Percentiles rank a stretch among this genome's conserved stretches.
phyloP scores from a whole-genome alignment of 176 grass and related monocot genomes.

The Lolium multiflorum region DNA sequence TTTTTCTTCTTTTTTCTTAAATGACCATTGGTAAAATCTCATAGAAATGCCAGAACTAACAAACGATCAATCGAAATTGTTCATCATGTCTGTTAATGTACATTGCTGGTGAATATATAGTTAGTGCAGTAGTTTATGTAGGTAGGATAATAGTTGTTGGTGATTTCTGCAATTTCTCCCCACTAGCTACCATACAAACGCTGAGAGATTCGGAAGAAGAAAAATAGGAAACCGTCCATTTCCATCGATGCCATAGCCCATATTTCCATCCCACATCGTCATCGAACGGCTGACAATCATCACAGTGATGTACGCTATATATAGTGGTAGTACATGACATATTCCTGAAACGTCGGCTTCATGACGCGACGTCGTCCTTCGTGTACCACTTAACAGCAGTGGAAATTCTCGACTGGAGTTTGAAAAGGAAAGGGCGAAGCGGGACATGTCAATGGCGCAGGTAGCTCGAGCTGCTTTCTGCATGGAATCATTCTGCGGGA shows the following conservation, averaged over 20 bases:
- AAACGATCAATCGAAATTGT: too few relatives aligned
- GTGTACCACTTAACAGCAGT: slow-evolving; percentile 38
- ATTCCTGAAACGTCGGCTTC: slow-evolving; percentile 32
- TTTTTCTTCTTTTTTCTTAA: too few relatives aligned
- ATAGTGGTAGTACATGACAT: background rate
- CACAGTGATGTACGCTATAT: background rate
- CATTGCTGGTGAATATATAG: too few relatives aligned
- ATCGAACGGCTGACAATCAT: background rate
- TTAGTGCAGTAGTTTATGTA: too few relatives aligned
- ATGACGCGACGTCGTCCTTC: slow-evolving; percentile 23
- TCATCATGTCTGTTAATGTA: too few relatives aligned
- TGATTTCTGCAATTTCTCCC: too few relatives aligned
- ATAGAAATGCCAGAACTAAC: too few relatives aligned
- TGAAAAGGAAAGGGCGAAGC: slow-evolving; percentile 14
- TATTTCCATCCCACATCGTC: background rate
- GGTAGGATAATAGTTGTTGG: too few relatives aligned
- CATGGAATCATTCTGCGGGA: slow-evolving; percentile 45
- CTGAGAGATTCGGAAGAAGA: background rate
- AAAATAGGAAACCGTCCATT: background rate
- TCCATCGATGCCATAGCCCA: background rate
- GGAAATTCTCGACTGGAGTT: slow-evolving; percentile 35
- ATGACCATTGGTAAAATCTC: too few relatives aligned
- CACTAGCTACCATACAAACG: background rate
- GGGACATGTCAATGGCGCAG: slow-evolving; percentile 40
- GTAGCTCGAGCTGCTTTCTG: slow-evolving; percentile 27